Conservation (phyloP, 1,284 basidiomycete species). For the Malassezia cuniculi region DNA sequence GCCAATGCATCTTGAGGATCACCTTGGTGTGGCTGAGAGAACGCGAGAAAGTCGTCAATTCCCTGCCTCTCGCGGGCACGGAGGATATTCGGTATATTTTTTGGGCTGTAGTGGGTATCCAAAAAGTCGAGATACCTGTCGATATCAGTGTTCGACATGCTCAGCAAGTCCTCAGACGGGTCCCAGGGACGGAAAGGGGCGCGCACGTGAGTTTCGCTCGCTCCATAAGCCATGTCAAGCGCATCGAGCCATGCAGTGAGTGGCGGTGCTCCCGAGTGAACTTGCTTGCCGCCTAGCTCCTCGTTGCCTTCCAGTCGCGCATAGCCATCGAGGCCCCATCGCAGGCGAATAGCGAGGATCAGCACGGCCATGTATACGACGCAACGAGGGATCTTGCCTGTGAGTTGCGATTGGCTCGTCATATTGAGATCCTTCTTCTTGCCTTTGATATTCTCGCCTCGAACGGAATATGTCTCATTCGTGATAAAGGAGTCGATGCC, state of each 20-base stretch:
- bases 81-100: conserved; percentile 3
- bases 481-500: conserved; percentile 1
- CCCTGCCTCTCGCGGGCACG: not conserved
- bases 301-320: conserved; percentile 13
- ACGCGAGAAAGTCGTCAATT: conserved; percentile 7
- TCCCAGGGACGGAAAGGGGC: conserved; percentile 11
- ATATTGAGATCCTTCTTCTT: not conserved
- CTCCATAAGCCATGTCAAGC: not conserved
- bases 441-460: not conserved
- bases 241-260: conserved; percentile 7
- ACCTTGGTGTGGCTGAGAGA: too few species aligned
- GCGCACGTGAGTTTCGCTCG: not conserved
- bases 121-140: conserved; percentile 11
- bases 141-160: conserved; percentile 2
- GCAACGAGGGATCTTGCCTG: conserved; percentile 54
- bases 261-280: conserved; percentile 47
- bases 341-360: conserved; percentile 31
- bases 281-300: conserved; percentile 14
- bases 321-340: conserved; percentile 33
- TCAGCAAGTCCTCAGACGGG: conserved; percentile 5
- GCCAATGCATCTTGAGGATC: too few species aligned
- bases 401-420: conserved; percentile 1
- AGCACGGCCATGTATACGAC: conserved; percentile 54
- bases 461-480: not conserved
- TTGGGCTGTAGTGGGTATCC: conserved; percentile 5